These are phyloP conservation scores for Cardamine occulta DNA, from an alignment of 345 rosid genomes.

Conservation along the genomic window DNA sequence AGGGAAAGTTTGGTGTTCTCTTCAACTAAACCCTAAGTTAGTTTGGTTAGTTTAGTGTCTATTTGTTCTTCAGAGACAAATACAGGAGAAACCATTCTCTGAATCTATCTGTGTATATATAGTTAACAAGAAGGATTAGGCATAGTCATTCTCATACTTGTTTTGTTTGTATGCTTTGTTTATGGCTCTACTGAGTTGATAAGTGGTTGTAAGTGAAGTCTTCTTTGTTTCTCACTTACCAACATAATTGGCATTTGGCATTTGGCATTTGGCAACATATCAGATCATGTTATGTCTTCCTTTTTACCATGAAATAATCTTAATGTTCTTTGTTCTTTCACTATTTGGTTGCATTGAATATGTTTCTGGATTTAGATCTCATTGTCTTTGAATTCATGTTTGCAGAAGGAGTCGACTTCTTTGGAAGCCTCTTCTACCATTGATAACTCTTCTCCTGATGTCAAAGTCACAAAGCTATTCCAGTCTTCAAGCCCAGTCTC, in stretches of 20 bases:
- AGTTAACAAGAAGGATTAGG: slow-evolving; percentile 1
- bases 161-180: neutral
- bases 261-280: neutral
- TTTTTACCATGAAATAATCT: neutral
- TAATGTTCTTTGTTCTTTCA: neutral
- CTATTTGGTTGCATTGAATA: slow-evolving; percentile 14
- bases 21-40: neutral
- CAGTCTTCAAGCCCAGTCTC: slow-evolving; percentile 74
- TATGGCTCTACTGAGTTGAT: neutral
- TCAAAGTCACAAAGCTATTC: slow-evolving; percentile 52
- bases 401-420: slow-evolving; percentile 46
- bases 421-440: slow-evolving; percentile 50
- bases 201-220: neutral
- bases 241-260: neutral
- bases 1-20: neutral
- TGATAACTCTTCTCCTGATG: slow-evolving; percentile 41
- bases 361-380: slow-evolving; percentile 13
- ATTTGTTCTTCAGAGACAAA: neutral
- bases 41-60: neutral
- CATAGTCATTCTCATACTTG: neutral
- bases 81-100: neutral
- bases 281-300: neutral
- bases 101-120: neutral
- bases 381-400: slow-evolving; percentile 39
- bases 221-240: neutral